A percentile compares a stretch with the other conserved stretches of the same genome.
These are phyloP conservation scores for Talaromyces proteolyticus DNA, from an alignment of 495 filamentous ascomycete species.

Conservation along the genomic window DNA sequence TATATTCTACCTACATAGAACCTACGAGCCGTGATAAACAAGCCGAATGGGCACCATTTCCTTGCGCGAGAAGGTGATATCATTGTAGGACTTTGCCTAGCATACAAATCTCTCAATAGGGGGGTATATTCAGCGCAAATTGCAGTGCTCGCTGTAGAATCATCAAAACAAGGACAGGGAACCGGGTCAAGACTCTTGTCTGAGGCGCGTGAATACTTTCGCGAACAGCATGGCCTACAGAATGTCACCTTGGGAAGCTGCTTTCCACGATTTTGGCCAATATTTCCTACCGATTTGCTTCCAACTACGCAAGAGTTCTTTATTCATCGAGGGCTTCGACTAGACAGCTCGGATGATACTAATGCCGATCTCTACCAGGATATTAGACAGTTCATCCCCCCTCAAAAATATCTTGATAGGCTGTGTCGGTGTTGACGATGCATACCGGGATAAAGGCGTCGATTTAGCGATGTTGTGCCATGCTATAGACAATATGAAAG, in stretches of 20 bases:
- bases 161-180: slow-evolving; percentile 30
- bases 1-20: slow-evolving; percentile 25
- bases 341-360: slow-evolving; percentile 19
- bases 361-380: slow-evolving; percentile 38
- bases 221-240: slow-evolving; percentile 15
- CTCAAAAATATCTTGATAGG: slow-evolving; percentile 37
- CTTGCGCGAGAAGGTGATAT: slow-evolving; percentile 22
- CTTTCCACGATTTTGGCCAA: slow-evolving; percentile 46
- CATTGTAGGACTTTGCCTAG: slow-evolving; percentile 39
- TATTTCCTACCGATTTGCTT: slow-evolving; percentile 34
- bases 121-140: slow-evolving; percentile 22
- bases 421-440: slow-evolving; percentile 41
- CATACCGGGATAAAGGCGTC: slow-evolving; percentile 32
- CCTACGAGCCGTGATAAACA: slow-evolving; percentile 21
- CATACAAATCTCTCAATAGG: slow-evolving; percentile 23
- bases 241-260: slow-evolving; percentile 31
- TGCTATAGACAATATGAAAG: slow-evolving; percentile 44
- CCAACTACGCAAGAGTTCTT: slow-evolving; percentile 34
- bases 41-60: slow-evolving; percentile 24
- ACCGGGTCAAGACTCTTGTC: slow-evolving; percentile 36
- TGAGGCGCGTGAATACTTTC: slow-evolving; percentile 25
- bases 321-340: slow-evolving; percentile 35
- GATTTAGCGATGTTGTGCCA: slow-evolving; percentile 40
- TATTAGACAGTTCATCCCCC: slow-evolving; percentile 29
- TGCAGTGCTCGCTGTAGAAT: slow-evolving; percentile 36